phyloP scores from a whole-genome alignment of 257 asterid genomes.

The Asclepias syriaca region DNA sequence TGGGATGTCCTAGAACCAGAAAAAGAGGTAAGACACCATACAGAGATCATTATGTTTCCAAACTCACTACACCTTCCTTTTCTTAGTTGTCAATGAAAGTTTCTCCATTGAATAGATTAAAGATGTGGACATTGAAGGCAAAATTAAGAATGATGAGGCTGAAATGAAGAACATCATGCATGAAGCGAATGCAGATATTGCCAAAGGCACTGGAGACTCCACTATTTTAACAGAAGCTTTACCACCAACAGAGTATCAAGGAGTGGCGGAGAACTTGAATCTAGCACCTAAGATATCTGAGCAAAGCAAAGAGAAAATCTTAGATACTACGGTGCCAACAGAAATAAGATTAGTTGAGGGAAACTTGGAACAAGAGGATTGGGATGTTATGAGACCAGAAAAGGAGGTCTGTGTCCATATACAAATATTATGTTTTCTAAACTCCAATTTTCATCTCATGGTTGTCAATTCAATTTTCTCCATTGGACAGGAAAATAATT shows the following conservation, averaged over 20 bases:
- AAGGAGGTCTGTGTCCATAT: slow-evolving; percentile 1
- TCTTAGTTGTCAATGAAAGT: not conserved
- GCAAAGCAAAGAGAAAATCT: not conserved
- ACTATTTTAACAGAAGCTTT: not conserved
- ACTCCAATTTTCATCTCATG: not conserved
- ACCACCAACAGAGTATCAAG: not conserved
- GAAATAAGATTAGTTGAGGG: not conserved
- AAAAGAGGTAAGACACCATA: slow-evolving; percentile 3
- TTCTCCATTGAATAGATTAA: not conserved
- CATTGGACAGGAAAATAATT: not conserved
- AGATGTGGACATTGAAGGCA: not conserved
- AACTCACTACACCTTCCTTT: too few species aligned
- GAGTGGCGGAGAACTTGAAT: too few species aligned
- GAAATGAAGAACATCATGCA: not conserved
- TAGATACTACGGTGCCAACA: not conserved
- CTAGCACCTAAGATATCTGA: not conserved
- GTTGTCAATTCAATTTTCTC: not conserved
- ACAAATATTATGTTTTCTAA: not conserved
- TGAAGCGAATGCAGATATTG: not conserved
- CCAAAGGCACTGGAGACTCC: too few species aligned
- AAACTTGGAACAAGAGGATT: not conserved
- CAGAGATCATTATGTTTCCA: not conserved
- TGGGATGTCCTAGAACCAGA: not conserved
- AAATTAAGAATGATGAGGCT: not conserved
- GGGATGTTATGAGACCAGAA: not conserved